Conservation (phyloP, 2,329 filamentous ascomycete genomes). For the Camillea tinctor region DNA sequence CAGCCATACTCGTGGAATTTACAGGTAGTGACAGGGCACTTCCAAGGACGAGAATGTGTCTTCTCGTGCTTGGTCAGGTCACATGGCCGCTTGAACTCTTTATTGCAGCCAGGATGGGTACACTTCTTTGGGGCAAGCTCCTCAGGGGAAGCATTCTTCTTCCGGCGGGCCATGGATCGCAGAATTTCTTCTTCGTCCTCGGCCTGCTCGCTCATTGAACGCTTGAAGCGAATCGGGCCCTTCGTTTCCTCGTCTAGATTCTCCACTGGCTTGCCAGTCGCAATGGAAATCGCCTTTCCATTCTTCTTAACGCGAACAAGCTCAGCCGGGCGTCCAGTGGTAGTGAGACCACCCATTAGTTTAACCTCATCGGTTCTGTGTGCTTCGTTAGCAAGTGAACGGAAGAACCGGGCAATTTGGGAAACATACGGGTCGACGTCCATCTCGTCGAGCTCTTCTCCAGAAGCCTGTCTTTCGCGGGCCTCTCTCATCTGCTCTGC, state of each 20-base stretch:
- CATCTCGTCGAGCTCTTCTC: constrained; percentile 53
- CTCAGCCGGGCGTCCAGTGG: constrained; percentile 80
- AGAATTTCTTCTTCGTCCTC: constrained; percentile 80
- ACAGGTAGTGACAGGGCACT: constrained; percentile 79
- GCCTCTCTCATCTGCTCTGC: constrained; percentile 77
- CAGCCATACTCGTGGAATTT: constrained; percentile 89
- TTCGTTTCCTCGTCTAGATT: constrained; percentile 47
- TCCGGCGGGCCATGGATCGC: constrained; percentile 92
- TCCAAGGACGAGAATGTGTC: constrained; percentile 94
- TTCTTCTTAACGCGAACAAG: constrained; percentile 79
- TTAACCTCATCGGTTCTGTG: constrained; percentile 65
- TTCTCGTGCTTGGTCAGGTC: constrained; percentile 98
- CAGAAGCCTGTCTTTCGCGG: constrained; percentile 61
- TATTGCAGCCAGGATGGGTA: constrained; percentile 72
- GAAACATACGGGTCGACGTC: constrained; percentile 56
- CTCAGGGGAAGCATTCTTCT: constrained; percentile 87
- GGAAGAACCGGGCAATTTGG: constrained; percentile 5
- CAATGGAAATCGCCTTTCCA: constrained; percentile 76
- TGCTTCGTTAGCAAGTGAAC: constrained; percentile 25
- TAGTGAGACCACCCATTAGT: constrained; percentile 76
- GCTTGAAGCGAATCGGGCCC: constrained; percentile 56
- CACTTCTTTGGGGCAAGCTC: constrained; percentile 80
- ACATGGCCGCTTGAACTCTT: constrained; percentile 95
- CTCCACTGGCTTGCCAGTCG: constrained; percentile 65
- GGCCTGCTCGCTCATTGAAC: constrained; percentile 65